Evolutionary conservation across 2,329 filamentous ascomycete species (phyloP).

Genomic region (Phyllosticta citribraziliensis): DNA sequence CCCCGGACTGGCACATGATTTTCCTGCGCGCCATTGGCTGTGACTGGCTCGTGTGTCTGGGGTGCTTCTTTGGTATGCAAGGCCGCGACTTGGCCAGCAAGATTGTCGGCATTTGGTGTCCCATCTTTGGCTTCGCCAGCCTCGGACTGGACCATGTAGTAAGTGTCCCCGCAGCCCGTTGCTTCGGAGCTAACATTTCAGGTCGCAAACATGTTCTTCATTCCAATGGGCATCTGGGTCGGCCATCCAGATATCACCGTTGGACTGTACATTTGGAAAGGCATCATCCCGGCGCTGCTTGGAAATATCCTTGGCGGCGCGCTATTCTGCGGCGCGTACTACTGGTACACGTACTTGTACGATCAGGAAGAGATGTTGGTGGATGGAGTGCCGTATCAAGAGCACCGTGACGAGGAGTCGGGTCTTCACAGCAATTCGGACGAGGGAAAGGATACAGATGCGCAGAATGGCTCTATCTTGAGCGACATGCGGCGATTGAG

Average conservation of each 20-base stretch:
- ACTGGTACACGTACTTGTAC: slow-evolving; percentile 8
- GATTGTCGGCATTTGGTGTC: slow-evolving; percentile 21
- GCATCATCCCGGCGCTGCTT: slow-evolving; percentile 18
- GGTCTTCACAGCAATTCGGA: neutral
- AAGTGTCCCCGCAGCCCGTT: neutral
- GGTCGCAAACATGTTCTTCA: slow-evolving; percentile 22
- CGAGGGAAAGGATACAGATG: neutral
- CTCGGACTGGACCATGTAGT: slow-evolving; percentile 20
- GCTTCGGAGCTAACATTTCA: neutral
- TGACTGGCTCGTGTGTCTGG: slow-evolving; percentile 19
- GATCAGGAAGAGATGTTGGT: slow-evolving; percentile 2
- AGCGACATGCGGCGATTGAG: neutral
- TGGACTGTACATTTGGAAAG: slow-evolving; percentile 21
- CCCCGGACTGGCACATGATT: slow-evolving; percentile 15
- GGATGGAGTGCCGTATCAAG: slow-evolving; percentile 4
- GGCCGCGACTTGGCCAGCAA: slow-evolving; percentile 17
- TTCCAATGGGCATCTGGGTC: slow-evolving; percentile 20
- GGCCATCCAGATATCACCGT: slow-evolving; percentile 15
- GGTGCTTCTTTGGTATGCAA: slow-evolving; percentile 16
- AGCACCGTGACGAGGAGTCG: neutral
- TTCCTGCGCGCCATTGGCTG: slow-evolving; percentile 17
- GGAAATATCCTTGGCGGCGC: slow-evolving; percentile 18
- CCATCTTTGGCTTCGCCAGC: slow-evolving; percentile 18
- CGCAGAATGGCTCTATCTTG: neutral
- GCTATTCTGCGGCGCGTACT: slow-evolving; percentile 5